Evolutionary conservation across 78 protist species (phyloP).

Genomic region (Dictyostelium brefeldianum): DNA sequence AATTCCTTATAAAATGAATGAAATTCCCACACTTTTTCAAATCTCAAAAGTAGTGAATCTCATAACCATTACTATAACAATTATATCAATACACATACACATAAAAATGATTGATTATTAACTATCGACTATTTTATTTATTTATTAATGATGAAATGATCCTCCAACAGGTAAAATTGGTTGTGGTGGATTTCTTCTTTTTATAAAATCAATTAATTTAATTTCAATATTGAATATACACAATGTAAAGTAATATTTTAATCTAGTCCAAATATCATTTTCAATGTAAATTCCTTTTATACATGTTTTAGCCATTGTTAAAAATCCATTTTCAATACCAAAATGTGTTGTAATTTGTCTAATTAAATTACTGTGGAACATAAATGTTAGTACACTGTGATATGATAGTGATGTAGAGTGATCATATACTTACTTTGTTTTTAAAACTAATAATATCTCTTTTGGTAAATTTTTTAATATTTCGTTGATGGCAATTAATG

Average conservation of each 20-base stretch:
- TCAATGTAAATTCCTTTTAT: constrained; percentile 53
- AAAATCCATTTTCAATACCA: constrained; percentile 73
- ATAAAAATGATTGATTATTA: too few species aligned
- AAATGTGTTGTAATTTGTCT: constrained; percentile 78
- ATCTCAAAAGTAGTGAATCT: too few species aligned
- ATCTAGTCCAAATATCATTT: constrained; percentile 5
- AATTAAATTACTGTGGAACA: constrained; percentile 49
- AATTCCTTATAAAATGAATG: too few species aligned
- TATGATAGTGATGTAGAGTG: too few species aligned
- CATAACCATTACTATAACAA: too few species aligned
- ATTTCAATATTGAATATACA: constrained; percentile 44
- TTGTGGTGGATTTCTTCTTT: neutral
- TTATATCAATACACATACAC: too few species aligned
- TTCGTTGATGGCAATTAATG: constrained; percentile 14
- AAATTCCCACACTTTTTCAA: too few species aligned
- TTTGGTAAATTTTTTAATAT: constrained; percentile 75
- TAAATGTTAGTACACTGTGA: neutral
- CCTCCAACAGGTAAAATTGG: neutral
- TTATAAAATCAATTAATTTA: constrained; percentile 7
- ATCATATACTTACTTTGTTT: constrained; percentile 69
- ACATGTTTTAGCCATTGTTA: constrained; percentile 70
- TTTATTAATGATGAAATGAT: too few species aligned
- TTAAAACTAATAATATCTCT: constrained; percentile 76
- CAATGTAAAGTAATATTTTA: constrained; percentile 33
- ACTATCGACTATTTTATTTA: too few species aligned